Conservation (phyloP, 108 stramenopile species). For the Nitzschia palea region DNA sequence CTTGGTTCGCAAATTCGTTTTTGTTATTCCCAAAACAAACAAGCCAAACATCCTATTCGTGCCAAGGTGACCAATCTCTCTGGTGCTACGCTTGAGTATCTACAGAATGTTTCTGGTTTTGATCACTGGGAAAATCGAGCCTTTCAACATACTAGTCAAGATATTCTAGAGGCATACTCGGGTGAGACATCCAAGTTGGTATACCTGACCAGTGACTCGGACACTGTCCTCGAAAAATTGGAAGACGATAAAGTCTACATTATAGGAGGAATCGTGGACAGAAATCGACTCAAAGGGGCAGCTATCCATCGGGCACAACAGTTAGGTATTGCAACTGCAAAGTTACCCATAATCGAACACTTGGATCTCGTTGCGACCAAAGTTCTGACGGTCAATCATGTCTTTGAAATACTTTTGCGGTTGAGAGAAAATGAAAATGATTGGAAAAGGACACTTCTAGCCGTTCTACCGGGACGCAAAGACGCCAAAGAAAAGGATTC, state of each 20-base stretch:
- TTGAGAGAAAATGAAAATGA: constrained; percentile 59
- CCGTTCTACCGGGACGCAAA: constrained; percentile 72
- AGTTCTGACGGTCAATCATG: constrained; percentile 81
- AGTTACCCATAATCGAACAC: constrained; percentile 63
- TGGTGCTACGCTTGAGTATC: constrained; percentile 44
- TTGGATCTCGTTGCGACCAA: constrained; percentile 58
- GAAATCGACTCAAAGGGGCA: constrained; percentile 71
- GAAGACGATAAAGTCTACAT: constrained; percentile 72
- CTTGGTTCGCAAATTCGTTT: constrained; percentile 70
- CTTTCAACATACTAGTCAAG: constrained; percentile 42
- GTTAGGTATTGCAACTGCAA: constrained; percentile 69
- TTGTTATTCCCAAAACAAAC: constrained; percentile 68
- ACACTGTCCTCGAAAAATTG: constrained; percentile 48
- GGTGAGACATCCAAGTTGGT: constrained; percentile 48
- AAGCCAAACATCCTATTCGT: constrained; percentile 50
- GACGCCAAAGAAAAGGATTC: constrained; percentile 49
- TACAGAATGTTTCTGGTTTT: constrained; percentile 76
- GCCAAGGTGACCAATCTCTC: constrained; percentile 45
- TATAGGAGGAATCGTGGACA: constrained; percentile 89
- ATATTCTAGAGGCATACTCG: constrained; percentile 49
- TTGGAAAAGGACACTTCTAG: constrained; percentile 70
- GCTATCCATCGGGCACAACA: constrained; percentile 63
- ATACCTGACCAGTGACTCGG: constrained; percentile 82
- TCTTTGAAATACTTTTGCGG: constrained; percentile 80
- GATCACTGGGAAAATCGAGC: constrained; percentile 66